Percentiles rank a stretch among this genome's conserved stretches.
These are phyloP conservation scores for Magnusiomyces ingens DNA, from an alignment of 1,139 yeast species.

Conservation along the genomic window DNA sequence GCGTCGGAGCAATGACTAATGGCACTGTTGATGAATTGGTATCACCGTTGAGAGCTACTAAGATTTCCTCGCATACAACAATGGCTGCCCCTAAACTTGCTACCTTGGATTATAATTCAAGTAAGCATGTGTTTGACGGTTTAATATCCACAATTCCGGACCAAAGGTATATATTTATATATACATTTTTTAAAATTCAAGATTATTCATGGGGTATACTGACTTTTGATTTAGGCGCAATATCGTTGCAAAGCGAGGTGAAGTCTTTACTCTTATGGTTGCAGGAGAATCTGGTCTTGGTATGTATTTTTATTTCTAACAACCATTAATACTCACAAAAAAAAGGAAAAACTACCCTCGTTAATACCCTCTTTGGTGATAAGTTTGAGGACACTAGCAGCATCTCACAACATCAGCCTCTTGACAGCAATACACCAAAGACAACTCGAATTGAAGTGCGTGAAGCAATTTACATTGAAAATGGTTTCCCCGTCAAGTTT, in stretches of 20 bases:
- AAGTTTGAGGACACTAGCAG: conserved; percentile 39
- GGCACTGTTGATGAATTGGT: too few species aligned
- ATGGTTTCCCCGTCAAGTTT: conserved; percentile 45
- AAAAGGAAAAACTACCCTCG: conserved; percentile 62
- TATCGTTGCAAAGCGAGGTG: conserved; percentile 71
- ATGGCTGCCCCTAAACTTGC: not conserved
- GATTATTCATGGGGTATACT: conserved; percentile 10
- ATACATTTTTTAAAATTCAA: not conserved
- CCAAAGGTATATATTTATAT: conserved; percentile 50
- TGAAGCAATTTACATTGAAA: conserved; percentile 44
- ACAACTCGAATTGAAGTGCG: conserved; percentile 38
- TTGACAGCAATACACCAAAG: conserved; percentile 22
- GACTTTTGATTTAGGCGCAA: conserved; percentile 44
- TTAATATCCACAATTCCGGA: conserved; percentile 70
- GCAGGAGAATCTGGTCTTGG: conserved; percentile 93
- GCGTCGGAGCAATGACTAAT: too few species aligned
- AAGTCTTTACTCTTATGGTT: conserved; percentile 82
- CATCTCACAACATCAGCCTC: conserved; percentile 4
- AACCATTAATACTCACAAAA: not conserved
- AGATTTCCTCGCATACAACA: too few species aligned
- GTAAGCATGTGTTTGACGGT: not conserved
- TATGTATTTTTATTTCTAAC: conserved; percentile 5
- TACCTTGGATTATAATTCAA: not conserved
- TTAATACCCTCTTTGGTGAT: conserved; percentile 63
- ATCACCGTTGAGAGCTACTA: too few species aligned